Base-by-base conservation (phyloP, 306 rosid species). In the Rosa rugosa region DNA sequence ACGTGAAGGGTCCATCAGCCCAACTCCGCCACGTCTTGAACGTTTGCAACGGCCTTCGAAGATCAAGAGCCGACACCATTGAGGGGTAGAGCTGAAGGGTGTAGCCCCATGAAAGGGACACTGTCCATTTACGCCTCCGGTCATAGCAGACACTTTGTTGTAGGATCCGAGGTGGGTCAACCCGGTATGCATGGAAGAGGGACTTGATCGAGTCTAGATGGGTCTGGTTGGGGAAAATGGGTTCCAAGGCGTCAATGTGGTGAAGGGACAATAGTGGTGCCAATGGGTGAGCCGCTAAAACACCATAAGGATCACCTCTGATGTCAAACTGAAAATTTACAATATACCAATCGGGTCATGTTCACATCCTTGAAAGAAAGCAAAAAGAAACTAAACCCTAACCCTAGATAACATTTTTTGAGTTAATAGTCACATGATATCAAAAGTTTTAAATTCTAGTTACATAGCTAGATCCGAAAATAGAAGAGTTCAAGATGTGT, bases 71-170 rank as follows among this genome's bases (percentile, higher is more conserved):
- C 1, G 87, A 50, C 78, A 89, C 77, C 87, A 91, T 18, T n/a
- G 80, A 79, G 25, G 86, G 76, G 76, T 89, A 89, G 56, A 96
- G 75, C 89, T 91, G 99, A 66, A 96, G 51, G 6, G 96, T 82
- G 86, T 93, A 93, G 40, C 99, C 99, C 99, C 99, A 93, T 1
- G 99, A 81, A 42, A 93, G 77, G 38, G 98, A 93, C 59, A 96
- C 46, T 0, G 99, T 88, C 99, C 98, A 90, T 77, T 75, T 64
- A 4, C 80, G 89, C 71, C 38, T 77, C 12, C 36, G 85, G 71
- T 93, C 91, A 68, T 89, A 91, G 86, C 96, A 96, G 41, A 93
- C 36, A 25, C 87, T 85, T 66, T 93, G 98, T 81, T 93, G 99
- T 41, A 93, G 80, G 42, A 83, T 91, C 36, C 98, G 92, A 2